These are phyloP conservation scores for Leptomonas seymouri DNA, from an alignment of 208 protist species.

Conservation along the genomic window DNA sequence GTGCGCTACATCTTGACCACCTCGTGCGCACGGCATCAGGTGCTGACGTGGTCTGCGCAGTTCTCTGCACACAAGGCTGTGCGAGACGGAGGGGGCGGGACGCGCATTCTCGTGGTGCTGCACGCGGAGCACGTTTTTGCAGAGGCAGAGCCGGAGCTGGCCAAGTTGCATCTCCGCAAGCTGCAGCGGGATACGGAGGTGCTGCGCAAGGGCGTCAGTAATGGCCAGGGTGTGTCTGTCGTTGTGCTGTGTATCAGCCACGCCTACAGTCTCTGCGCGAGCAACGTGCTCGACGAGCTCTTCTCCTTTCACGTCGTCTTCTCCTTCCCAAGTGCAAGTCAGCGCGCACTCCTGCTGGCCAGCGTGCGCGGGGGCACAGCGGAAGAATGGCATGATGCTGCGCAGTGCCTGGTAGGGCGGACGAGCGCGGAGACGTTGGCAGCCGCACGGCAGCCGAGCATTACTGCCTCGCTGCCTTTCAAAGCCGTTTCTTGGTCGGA, in stretches of 20 bases:
- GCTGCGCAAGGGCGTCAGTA: conserved; percentile 25
- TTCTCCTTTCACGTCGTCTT: conserved; percentile 54
- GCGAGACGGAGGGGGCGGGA: conserved; percentile 16
- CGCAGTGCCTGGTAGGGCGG: conserved; percentile 61
- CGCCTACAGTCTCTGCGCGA: conserved; percentile 30
- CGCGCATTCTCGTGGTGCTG: conserved; percentile 41
- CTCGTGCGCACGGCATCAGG: conserved; percentile 5
- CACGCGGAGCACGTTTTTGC: conserved; percentile 51
- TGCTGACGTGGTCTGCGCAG: conserved; percentile 48
- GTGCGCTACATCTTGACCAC: conserved; percentile 35
- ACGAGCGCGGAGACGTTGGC: conserved; percentile 56
- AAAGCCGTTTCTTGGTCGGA: conserved; percentile 96
- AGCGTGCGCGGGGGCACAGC: conserved; percentile 37
- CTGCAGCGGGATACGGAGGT: conserved; percentile 31
- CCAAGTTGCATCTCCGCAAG: conserved; percentile 32
- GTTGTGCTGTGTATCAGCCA: conserved; percentile 57
- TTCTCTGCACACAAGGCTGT: conserved; percentile 18
- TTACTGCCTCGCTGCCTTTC: conserved; percentile 37
- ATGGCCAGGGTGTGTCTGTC: conserved; percentile 35
- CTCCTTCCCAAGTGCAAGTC: conserved; percentile 38
- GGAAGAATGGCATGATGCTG: conserved; percentile 38
- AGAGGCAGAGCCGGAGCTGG: conserved; percentile 45
- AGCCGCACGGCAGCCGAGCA: conserved; percentile 30
- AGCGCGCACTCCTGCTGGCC: conserved; percentile 60
- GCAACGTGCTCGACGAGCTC: conserved; percentile 39